Evolutionary conservation across 139 green algal species (phyloP), one percentile per base, ranked within the genome.

Genomic region (Chlorella sp.): DNA sequence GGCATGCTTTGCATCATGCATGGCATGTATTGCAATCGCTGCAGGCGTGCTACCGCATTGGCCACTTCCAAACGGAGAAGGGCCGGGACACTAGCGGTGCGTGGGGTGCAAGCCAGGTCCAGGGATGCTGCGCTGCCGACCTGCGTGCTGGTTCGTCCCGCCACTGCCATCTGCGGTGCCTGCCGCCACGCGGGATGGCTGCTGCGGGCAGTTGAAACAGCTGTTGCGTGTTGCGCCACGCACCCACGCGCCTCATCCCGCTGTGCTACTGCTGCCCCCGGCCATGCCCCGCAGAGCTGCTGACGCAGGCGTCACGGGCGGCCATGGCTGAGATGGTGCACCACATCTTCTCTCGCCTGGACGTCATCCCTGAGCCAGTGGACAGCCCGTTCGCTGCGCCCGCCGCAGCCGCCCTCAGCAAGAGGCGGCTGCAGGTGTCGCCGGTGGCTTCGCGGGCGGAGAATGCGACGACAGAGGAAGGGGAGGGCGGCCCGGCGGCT

Each of bases 31-130:
- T 56, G 36, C 47, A 5, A 36, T 17, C 17, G 26, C 47, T 65
- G 44, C 91, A 96, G 80, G 96, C 94, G 23, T 96, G 92, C 86
- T 98, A 95, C 82, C 82, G 92, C 18, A 96, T 97, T n/a, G 92
- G 95, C 23, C 93, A 98, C 74, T 89, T 87, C 34, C 92, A 95
- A 64, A 90, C 91, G 5, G 92, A 92, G 15, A 89, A 90, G 47
- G 88, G 76, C 34, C 80, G 84, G 44, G 78, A 89, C 69, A 88
- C 86, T 2, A 93, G 65, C 18, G 13, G 16, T 26, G 32, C 30
- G 21, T 41, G 38, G 28, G 26, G 34, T 6, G 21, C 60, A 30
- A 6, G 13, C 1, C 60, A 67, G 38, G 32, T 38, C 4, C 64
- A 11, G 9, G 4, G 34, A 4, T n/a, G 64, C 28, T 1, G 4